phyloP scores from a whole-genome alignment of 2,329 filamentous ascomycete species.

The Penicillium frequentans region DNA sequence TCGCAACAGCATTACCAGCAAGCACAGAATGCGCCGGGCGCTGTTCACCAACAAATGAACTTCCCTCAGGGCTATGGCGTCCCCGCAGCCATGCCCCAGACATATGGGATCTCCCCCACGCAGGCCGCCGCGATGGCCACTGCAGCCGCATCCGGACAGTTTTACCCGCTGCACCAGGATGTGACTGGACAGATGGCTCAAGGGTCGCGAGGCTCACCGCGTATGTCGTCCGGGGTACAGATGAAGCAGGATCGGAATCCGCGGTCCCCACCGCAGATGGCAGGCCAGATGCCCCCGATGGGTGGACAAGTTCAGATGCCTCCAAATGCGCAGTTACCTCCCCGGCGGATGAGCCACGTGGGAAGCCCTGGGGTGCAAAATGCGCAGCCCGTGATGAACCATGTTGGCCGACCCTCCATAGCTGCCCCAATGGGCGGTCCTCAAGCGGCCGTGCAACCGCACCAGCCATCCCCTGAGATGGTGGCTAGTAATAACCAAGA shows the following conservation, averaged over 20 bases:
- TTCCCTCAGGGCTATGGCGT: conserved; percentile 79
- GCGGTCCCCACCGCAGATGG: conserved; percentile 73
- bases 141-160: conserved; percentile 84
- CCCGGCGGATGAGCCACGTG: conserved; percentile 72
- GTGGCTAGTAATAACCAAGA: conserved; percentile 66
- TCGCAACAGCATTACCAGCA: conserved; percentile 71
- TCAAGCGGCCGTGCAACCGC: conserved; percentile 63
- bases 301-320: conserved; percentile 50
- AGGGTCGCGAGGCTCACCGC: conserved; percentile 66
- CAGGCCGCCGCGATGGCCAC: conserved; percentile 94
- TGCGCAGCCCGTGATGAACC: conserved; percentile 74
- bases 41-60: conserved; percentile 69
- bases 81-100: conserved; percentile 68
- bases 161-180: conserved; percentile 72
- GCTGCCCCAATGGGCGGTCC: conserved; percentile 49
- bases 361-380: conserved; percentile 73
- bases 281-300: conserved; percentile 54
- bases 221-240: conserved; percentile 63
- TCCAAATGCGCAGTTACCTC: conserved; percentile 59
- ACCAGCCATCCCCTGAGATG: conserved; percentile 78
- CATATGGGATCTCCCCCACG: conserved; percentile 76
- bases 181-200: conserved; percentile 61
- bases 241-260: conserved; percentile 74
- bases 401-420: conserved; percentile 56
- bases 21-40: conserved; percentile 60